A percentile compares a stretch with the other conserved stretches of the same genome.
phyloP scores from a whole-genome alignment of 2,329 filamentous ascomycete genomes.

The Pseudogymnoascus sp. region DNA sequence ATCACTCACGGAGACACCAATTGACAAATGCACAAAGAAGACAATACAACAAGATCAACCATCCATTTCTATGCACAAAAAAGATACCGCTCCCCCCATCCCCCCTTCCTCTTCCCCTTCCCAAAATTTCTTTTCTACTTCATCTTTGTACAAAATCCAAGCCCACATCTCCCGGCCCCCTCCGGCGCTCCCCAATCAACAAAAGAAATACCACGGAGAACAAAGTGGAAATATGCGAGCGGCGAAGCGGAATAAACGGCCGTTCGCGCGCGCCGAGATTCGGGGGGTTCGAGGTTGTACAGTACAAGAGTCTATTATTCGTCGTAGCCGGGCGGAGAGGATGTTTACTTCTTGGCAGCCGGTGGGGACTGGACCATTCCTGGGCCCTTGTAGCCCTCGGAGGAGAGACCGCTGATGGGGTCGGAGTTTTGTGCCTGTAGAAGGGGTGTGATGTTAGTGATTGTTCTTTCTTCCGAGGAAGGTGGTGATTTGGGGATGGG shows the following conservation, averaged over 20 bases:
- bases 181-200: not conserved
- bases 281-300: not conserved
- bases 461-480: not conserved
- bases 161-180: not conserved
- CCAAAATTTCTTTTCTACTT: not conserved
- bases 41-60: not conserved
- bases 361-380: constrained; percentile 69
- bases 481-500: not conserved
- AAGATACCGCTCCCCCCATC: constrained; percentile 32
- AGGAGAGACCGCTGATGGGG: constrained; percentile 76
- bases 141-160: constrained; percentile 6
- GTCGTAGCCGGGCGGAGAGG: constrained; percentile 8
- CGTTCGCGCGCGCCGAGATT: not conserved
- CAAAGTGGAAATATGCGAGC: not conserved
- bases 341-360: constrained; percentile 11
- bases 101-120: constrained; percentile 30
- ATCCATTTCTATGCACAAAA: constrained; percentile 11
- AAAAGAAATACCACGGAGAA: constrained; percentile 1
- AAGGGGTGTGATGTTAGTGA: not conserved
- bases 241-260: not conserved
- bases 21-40: not conserved
- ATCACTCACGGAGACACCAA: not conserved
- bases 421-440: constrained; percentile 73
- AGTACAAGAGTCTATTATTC: constrained; percentile 7
- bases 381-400: constrained; percentile 69